phyloP scores from a whole-genome alignment of 257 asterid species.

The Mitragyna speciosa region DNA sequence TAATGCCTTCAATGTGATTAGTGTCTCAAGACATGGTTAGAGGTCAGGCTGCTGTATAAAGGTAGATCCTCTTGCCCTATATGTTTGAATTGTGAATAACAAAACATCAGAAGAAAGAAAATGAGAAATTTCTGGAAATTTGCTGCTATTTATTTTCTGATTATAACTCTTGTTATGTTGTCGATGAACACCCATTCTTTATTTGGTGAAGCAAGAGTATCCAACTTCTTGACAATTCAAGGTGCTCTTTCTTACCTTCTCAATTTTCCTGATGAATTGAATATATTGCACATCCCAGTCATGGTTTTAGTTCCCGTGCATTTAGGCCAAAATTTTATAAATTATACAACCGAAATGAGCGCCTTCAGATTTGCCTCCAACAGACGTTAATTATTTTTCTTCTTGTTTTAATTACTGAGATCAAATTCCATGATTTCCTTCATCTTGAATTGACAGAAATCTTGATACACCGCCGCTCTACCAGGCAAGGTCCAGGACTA shows the following conservation, averaged over 20 bases:
- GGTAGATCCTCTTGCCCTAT: background rate
- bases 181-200: background rate
- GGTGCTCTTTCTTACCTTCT: background rate
- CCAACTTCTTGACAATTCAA: background rate
- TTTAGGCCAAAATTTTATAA: background rate
- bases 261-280: background rate
- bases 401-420: background rate
- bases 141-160: background rate
- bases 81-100: background rate
- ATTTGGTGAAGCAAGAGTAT: conserved; percentile 4
- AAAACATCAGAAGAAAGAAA: background rate
- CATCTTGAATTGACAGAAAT: background rate
- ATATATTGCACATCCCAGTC: background rate
- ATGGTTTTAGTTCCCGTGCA: background rate
- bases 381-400: background rate
- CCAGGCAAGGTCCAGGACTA: background rate
- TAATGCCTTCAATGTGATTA: background rate
- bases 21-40: background rate
- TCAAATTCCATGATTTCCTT: background rate
- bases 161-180: background rate
- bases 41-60: background rate
- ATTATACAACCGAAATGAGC: background rate
- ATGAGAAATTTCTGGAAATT: conserved; percentile 5
- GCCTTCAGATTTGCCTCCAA: background rate
- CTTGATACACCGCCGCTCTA: background rate